Evolutionary conservation across 2,329 filamentous ascomycete species (phyloP), one percentile per base, ranked within the genome.

Genomic region (Calonectria leucothoes): DNA sequence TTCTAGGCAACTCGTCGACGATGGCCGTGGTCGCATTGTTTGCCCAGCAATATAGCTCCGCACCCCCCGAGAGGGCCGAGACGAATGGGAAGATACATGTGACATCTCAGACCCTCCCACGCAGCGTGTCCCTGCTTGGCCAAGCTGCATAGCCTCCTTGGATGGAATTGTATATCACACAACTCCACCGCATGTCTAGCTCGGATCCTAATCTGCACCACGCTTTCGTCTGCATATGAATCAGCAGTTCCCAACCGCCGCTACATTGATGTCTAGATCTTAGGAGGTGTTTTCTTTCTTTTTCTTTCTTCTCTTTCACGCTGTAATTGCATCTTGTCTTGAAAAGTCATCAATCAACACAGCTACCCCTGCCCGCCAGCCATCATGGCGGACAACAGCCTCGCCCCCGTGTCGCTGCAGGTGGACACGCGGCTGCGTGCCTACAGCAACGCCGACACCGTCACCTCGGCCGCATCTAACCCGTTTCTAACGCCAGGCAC

Each of bases 401-500:
- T 61, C 33, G 55, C 33, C n/a, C 55, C 51, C 15, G 51, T 33
- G 51, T 33, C 55, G 35, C 55, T 61, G 3, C 55, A 61, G 55
- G 55, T 61, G 55, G 55, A 61, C 55, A 61, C 55, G 55, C 55
- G 55, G 7, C 23, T 61, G 33, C 55, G 55, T 61, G 55, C 55
- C 55, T 61, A 61, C 55, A 61, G 55, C 55, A 61, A 61, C 55
- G 55, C 55, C 55, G 55, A 61, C 23, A 61, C 55, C 55, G 35
- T 61, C 55, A 37, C 55, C 33, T 61, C 55, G 23, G 55, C 55
- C 23, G 33, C 55, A 33, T 61, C 55, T 61, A 61, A 61, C 35
- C 55, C 55, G 23, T 67, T 67, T 39, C 7, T 67, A 23, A 67
- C 65, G 20, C 65, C 65, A 31, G 48, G 49, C 48, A 51, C 33